phyloP scores from a whole-genome alignment of 768 basidiomycete species.

The Leccinum subgranulosum region DNA sequence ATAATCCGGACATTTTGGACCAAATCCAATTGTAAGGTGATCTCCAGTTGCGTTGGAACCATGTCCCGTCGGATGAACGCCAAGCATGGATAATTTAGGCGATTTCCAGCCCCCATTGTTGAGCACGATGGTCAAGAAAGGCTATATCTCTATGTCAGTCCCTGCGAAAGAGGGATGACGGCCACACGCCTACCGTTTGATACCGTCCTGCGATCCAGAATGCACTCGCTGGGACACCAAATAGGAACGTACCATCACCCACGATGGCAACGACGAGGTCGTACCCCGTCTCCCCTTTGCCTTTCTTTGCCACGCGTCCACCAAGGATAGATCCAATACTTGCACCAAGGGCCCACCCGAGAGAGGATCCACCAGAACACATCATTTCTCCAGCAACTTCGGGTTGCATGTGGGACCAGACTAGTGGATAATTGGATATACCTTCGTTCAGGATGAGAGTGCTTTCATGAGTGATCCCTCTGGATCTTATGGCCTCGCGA shows the following conservation, averaged over 20 bases:
- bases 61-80: slow-evolving; percentile 57
- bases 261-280: slow-evolving; percentile 61
- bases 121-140: slow-evolving; percentile 66
- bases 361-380: slow-evolving; percentile 58
- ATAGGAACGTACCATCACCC: slow-evolving; percentile 70
- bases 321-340: slow-evolving; percentile 58
- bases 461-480: slow-evolving; percentile 34
- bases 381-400: slow-evolving; percentile 49
- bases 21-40: slow-evolving; percentile 61
- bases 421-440: slow-evolving; percentile 51
- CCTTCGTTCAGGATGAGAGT: slow-evolving; percentile 59
- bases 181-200: slow-evolving; percentile 45
- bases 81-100: slow-evolving; percentile 62
- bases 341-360: slow-evolving; percentile 69
- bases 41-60: slow-evolving; percentile 45
- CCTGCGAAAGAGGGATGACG: background rate
- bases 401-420: slow-evolving; percentile 59
- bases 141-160: slow-evolving; percentile 35
- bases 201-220: slow-evolving; percentile 76
- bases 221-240: slow-evolving; percentile 60
- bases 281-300: slow-evolving; percentile 27
- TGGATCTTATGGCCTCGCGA: slow-evolving; percentile 37
- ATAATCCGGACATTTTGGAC: slow-evolving; percentile 59
- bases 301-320: slow-evolving; percentile 24
- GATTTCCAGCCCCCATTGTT: slow-evolving; percentile 75